Conservation (phyloP, 2,329 filamentous ascomycete species). For the Podosphaera aphanis region DNA sequence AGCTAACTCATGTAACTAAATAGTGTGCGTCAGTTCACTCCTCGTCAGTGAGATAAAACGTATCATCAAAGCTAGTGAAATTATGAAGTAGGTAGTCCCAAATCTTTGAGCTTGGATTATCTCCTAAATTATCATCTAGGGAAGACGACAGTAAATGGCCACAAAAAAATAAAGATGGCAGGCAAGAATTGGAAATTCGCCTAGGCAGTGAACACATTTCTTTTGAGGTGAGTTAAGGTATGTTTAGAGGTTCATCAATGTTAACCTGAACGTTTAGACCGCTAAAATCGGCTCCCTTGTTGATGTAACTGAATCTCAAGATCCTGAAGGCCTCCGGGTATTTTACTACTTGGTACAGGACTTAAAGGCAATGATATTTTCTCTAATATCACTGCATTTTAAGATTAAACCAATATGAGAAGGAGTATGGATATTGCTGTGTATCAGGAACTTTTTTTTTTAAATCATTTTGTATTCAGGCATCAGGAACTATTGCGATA, state of each 20-base stretch:
- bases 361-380: constrained; percentile 88
- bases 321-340: constrained; percentile 84
- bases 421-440: too few relatives aligned
- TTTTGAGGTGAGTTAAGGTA: constrained; percentile 51
- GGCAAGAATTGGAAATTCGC: constrained; percentile 87
- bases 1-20: constrained; percentile 5
- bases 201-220: constrained; percentile 90
- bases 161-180: constrained; percentile 95
- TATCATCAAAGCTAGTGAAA: constrained; percentile 92
- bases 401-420: constrained; percentile 62
- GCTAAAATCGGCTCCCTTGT: constrained; percentile 95
- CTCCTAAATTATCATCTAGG: constrained; percentile 27
- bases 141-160: constrained; percentile 98
- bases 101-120: background rate
- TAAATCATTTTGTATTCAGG: too few relatives aligned
- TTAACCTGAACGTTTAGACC: constrained; percentile 34
- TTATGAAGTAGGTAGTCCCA: constrained; percentile 50
- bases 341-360: constrained; percentile 99
- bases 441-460: too few relatives aligned
- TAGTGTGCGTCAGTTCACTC: constrained; percentile 87
- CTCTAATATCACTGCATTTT: constrained; percentile 87
- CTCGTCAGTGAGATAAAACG: constrained; percentile 87
- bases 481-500: too few relatives aligned
- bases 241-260: background rate
- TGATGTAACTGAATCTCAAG: constrained; percentile 85